These are phyloP conservation scores for Skeletonema marinoi DNA, from an alignment of 108 stramenopile species.

Conservation along the genomic window DNA sequence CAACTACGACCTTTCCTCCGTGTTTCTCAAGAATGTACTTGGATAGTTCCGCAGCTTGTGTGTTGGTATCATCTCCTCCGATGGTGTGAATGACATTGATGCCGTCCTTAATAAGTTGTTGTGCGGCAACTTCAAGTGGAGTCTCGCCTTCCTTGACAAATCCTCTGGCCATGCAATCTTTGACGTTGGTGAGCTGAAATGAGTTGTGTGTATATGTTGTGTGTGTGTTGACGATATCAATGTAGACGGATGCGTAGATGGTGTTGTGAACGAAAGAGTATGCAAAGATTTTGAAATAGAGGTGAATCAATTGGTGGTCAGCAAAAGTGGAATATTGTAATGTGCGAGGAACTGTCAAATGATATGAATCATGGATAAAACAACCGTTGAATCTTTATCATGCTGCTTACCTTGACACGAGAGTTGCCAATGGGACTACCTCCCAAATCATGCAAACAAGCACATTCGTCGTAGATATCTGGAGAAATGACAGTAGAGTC, in stretches of 20 bases:
- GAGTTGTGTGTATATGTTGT: not conserved
- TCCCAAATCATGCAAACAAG: constrained; percentile 75
- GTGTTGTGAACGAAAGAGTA: not conserved
- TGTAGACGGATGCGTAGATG: not conserved
- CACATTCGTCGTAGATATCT: constrained; percentile 55
- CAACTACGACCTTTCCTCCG: constrained; percentile 80
- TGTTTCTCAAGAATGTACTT: constrained; percentile 83
- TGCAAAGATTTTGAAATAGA: not conserved
- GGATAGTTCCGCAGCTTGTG: constrained; percentile 88
- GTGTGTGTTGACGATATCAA: not conserved
- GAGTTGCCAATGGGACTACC: constrained; percentile 91
- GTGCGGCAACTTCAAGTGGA: constrained; percentile 86
- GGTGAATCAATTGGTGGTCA: not conserved
- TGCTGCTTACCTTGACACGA: constrained; percentile 83
- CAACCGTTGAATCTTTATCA: not conserved
- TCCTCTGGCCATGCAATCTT: constrained; percentile 84
- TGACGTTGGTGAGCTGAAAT: constrained; percentile 82
- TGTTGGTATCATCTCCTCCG: constrained; percentile 94
- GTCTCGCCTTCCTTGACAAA: constrained; percentile 77
- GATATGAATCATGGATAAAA: not conserved
- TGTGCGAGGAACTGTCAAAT: not conserved
- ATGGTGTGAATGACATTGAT: constrained; percentile 91
- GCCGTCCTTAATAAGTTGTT: constrained; percentile 76
- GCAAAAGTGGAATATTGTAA: not conserved
- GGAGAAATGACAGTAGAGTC: constrained; percentile 79